Conservation (phyloP, 768 basidiomycete genomes). For the Mrakia frigida region DNA sequence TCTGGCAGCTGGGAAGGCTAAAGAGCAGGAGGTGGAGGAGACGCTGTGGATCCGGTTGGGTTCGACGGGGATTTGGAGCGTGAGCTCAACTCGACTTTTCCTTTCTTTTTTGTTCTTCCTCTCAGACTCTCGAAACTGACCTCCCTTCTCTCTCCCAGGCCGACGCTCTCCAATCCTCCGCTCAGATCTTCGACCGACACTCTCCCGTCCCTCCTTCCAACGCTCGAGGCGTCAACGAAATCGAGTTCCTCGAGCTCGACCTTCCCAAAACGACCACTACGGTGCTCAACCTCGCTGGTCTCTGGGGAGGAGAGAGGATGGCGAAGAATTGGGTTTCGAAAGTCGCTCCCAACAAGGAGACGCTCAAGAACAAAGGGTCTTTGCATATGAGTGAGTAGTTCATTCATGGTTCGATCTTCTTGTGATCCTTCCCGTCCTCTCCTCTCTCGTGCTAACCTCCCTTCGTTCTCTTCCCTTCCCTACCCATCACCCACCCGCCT, state of each 20-base stretch:
- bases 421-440: neutral
- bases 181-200: conserved; percentile 48
- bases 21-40: conserved; percentile 31
- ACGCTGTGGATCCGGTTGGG: conserved; percentile 60
- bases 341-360: conserved; percentile 57
- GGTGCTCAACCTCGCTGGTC: conserved; percentile 59
- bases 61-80: conserved; percentile 59
- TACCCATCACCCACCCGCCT: neutral
- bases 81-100: conserved; percentile 40
- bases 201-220: conserved; percentile 49
- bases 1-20: conserved; percentile 40
- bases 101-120: neutral
- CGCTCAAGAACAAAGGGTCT: conserved; percentile 54
- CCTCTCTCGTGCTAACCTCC: conserved; percentile 4
- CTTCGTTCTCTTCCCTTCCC: neutral
- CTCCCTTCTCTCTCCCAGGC: neutral
- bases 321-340: conserved; percentile 53
- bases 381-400: conserved; percentile 52
- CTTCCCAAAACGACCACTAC: conserved; percentile 47
- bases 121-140: neutral
- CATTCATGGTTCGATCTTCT: conserved; percentile 53
- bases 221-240: conserved; percentile 53
- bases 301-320: conserved; percentile 58
- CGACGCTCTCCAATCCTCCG: neutral
- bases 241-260: conserved; percentile 53